phyloP scores from a whole-genome alignment of 1,139 yeast genomes.

The Debaryomyces robertsiae region DNA sequence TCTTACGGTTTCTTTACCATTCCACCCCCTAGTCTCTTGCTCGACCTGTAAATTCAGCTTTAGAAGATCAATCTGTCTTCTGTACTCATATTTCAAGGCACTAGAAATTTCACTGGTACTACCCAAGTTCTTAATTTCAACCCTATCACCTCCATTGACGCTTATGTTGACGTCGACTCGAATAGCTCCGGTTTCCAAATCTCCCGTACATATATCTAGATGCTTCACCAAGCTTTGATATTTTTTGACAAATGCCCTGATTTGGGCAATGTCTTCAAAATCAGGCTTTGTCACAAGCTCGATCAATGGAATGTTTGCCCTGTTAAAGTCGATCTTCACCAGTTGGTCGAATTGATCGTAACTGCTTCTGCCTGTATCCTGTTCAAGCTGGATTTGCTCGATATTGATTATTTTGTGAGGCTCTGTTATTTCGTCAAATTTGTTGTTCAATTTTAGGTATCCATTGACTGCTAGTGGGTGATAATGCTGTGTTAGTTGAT shows the following conservation, averaged over 20 bases:
- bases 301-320: conserved; percentile 83
- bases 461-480: conserved; percentile 81
- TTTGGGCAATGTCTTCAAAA: conserved; percentile 65
- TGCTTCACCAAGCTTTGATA: conserved; percentile 72
- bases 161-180: conserved; percentile 93
- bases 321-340: conserved; percentile 71
- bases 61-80: conserved; percentile 58
- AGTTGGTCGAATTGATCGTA: conserved; percentile 49
- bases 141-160: conserved; percentile 68
- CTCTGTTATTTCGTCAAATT: conserved; percentile 56
- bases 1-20: conserved; percentile 66
- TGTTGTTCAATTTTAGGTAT: conserved; percentile 43
- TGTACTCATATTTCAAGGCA: conserved; percentile 77
- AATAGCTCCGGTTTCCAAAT: conserved; percentile 91
- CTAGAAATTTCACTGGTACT: conserved; percentile 78
- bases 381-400: conserved; percentile 84
- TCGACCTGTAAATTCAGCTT: conserved; percentile 35
- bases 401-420: conserved; percentile 50
- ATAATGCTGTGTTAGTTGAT: conserved; percentile 90
- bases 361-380: conserved; percentile 87
- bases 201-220: conserved; percentile 80
- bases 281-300: conserved; percentile 94
- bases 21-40: conserved; percentile 93
- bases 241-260: conserved; percentile 77
- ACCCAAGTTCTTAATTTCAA: conserved; percentile 87